Base-by-base conservation (phyloP, 2,329 filamentous ascomycete species). In the Dactylellina leptospora region DNA sequence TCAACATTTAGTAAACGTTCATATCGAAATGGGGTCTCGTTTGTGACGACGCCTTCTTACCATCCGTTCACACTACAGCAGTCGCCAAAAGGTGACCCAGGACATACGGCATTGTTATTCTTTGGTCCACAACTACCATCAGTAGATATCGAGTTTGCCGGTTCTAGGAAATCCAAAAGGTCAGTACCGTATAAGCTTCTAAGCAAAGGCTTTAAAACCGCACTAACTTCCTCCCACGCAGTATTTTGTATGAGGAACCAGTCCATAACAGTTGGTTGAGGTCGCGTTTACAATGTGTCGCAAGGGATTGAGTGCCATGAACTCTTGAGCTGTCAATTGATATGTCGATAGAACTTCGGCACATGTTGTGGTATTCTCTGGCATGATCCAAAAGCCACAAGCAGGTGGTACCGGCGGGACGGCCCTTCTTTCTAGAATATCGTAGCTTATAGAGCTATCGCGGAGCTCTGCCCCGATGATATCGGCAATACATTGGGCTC, bases 51-150 rank as follows among this genome's bases (percentile, higher is more conserved):
- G 28, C 28, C 4, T 27, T 25, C 59, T 0, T 33, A 63, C 59
- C 59, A 63, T 38, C 59, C 59, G 1, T 23, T 27, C 47, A 63
- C 59, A 38, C 59, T 63, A 28, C 59, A 63, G n/a, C 59, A 63
- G 5, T 9, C 28, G 6, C 59, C 59, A 55, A 63, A 63, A 1
- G 38, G 25, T 3, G 48, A 63, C 1, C 59, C 59, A 6, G 59
- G 59, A 11, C 59, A 63, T 8, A 63, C 59, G 2, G 38, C 40
- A 40, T 63, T 45, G 16, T 18, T 27, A 40, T 47, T 25, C 1
- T 27, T 55, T 18, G 59, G 59, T 10, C 59, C 59, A 13, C 50
- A 63, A 13, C n/a, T 48, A 8, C 59, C 59, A 38, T 63, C 59
- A 0, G 28, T 54, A 25, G 59, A 55, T 40, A 63, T 27, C 1